Conservation (phyloP, 2,329 filamentous ascomycete species). For the Capronia americana region DNA sequence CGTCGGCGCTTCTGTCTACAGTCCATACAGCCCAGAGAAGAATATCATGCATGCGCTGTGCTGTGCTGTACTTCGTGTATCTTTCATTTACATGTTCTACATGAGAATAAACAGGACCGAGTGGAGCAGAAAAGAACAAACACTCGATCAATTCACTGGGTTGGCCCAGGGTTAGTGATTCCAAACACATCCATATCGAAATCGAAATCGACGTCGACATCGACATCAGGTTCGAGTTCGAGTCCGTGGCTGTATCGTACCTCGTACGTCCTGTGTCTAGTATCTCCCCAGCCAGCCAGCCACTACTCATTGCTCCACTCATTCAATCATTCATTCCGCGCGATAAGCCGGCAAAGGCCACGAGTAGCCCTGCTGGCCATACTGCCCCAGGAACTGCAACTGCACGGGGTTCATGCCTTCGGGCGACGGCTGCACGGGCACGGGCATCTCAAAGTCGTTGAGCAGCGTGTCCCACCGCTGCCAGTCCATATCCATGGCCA, state of each 20-base stretch:
- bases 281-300: no score
- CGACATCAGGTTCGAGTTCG: no score
- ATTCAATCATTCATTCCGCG: neutral
- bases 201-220: neutral
- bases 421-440: slow-evolving; percentile 1
- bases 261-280: no score
- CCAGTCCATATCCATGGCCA: slow-evolving; percentile 38
- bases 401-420: slow-evolving; percentile 5
- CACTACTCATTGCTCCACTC: neutral
- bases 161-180: neutral
- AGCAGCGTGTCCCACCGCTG: slow-evolving; percentile 33
- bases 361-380: slow-evolving; percentile 17
- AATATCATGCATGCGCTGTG: neutral
- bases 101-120: neutral
- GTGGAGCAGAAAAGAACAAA: neutral
- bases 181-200: neutral
- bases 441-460: slow-evolving; percentile 25
- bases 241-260: no score
- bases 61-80: no score
- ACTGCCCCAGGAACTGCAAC: slow-evolving; percentile 11
- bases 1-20: no score
- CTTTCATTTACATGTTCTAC: neutral
- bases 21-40: neutral
- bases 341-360: slow-evolving; percentile 12
- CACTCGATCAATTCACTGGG: neutral